Evolutionary conservation across 2,329 filamentous ascomycete species (phyloP).

Genomic region (Monilinia polystroma): DNA sequence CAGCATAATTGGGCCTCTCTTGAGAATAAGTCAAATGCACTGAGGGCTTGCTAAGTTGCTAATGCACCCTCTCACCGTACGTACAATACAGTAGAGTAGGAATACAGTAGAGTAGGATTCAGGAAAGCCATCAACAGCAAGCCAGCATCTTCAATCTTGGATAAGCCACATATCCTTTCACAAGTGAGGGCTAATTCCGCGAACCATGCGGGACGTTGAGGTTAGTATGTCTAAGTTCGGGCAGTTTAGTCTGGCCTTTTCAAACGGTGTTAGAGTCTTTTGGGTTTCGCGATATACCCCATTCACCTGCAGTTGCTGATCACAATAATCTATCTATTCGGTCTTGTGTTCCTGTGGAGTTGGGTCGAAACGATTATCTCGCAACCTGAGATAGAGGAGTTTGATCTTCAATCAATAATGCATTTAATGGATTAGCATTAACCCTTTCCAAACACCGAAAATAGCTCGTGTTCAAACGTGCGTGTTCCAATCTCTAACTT

Average conservation of each 20-base stretch:
- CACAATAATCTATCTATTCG: slow-evolving; percentile 14
- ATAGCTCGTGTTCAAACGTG: too few relatives aligned
- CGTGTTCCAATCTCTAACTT: neutral
- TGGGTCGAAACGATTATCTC: slow-evolving; percentile 15
- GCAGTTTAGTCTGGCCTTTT: slow-evolving; percentile 1
- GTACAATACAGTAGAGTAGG: neutral
- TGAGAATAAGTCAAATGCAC: neutral
- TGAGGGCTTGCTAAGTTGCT: neutral
- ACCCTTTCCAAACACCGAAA: too few relatives aligned
- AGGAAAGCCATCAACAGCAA: slow-evolving; percentile 5
- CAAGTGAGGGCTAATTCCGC: neutral
- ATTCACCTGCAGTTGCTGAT: slow-evolving; percentile 5
- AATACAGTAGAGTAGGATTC: neutral
- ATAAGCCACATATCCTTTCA: too few relatives aligned
- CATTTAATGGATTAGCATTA: too few relatives aligned
- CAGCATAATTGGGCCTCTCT: neutral
- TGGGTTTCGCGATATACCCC: slow-evolving; percentile 11
- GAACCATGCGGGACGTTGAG: slow-evolving; percentile 13
- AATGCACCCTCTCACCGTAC: neutral
- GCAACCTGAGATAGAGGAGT: slow-evolving; percentile 16
- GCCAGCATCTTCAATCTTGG: too few relatives aligned
- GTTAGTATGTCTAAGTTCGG: neutral
- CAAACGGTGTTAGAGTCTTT: slow-evolving; percentile 10
- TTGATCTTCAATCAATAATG: slow-evolving; percentile 18
- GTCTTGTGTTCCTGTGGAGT: slow-evolving; percentile 6